These are phyloP conservation scores for Hortiboletus campestris DNA, from an alignment of 768 basidiomycete genomes.

Conservation along the genomic window DNA sequence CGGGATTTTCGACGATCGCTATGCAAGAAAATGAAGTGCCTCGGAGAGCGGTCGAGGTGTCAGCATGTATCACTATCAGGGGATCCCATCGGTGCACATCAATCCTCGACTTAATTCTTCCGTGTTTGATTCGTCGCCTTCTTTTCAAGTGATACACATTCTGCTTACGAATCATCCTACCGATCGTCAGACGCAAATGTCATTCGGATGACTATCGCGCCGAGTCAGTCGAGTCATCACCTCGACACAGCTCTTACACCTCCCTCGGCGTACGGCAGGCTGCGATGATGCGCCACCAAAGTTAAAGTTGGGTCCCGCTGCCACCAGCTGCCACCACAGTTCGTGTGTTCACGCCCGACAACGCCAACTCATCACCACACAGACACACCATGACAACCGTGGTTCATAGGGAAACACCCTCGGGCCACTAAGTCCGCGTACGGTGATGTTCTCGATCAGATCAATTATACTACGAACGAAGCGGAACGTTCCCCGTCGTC, in stretches of 20 bases:
- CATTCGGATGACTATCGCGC: background rate
- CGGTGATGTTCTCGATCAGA: constrained; percentile 3
- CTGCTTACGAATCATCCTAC: constrained; percentile 8
- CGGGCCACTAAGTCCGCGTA: constrained; percentile 11
- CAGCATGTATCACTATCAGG: background rate
- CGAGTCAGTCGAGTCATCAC: constrained; percentile 8
- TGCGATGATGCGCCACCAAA: background rate
- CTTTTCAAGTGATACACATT: constrained; percentile 2
- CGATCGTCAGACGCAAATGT: constrained; percentile 6
- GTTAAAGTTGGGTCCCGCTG: background rate
- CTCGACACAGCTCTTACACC: constrained; percentile 1
- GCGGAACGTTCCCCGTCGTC: background rate
- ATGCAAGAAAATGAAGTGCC: constrained; percentile 4
- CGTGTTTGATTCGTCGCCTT: background rate
- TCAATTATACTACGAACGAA: background rate
- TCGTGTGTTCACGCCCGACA: background rate
- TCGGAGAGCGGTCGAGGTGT: background rate
- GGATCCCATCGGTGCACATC: background rate
- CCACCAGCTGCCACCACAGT: background rate
- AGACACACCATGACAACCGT: constrained; percentile 1
- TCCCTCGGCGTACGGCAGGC: background rate
- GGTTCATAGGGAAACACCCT: background rate
- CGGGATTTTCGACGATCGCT: constrained; percentile 11
- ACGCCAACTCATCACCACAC: constrained; percentile 16
- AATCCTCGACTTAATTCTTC: background rate